phyloP scores from a whole-genome alignment of 805 yeast species.

The Jamesozyma gamospora region DNA sequence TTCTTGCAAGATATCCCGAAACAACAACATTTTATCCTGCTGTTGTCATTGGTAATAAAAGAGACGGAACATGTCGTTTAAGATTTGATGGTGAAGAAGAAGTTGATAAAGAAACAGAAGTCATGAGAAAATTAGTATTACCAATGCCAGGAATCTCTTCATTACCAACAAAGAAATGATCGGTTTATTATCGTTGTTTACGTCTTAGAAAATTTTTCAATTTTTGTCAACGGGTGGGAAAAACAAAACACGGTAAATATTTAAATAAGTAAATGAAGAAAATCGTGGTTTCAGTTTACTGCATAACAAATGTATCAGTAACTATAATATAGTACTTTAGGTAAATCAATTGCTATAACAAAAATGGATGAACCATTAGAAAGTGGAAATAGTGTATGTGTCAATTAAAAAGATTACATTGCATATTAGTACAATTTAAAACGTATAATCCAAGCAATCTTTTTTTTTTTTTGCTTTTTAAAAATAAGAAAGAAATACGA shows the following conservation, averaged over 20 bases:
- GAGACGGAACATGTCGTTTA: conserved; percentile 69
- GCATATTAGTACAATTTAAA: too few relatives aligned
- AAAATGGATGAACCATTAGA: conserved; percentile 7
- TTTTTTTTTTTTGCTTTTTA: not conserved
- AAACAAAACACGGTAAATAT: too few relatives aligned
- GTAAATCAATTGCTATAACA: not conserved
- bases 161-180: conserved; percentile 15
- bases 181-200: not conserved
- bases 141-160: conserved; percentile 46
- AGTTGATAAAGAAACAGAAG: conserved; percentile 89
- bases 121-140: conserved; percentile 71
- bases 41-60: conserved; percentile 65
- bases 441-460: too few relatives aligned
- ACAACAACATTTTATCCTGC: conserved; percentile 97
- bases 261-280: too few relatives aligned
- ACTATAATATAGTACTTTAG: too few relatives aligned
- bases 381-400: conserved; percentile 3
- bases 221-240: too few relatives aligned
- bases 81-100: conserved; percentile 97
- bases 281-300: too few relatives aligned
- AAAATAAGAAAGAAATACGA: not conserved
- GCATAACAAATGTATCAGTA: too few relatives aligned
- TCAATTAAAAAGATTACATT: not conserved
- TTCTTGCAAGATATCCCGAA: conserved; percentile 90
- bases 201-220: not conserved